Evolutionary conservation across 2,329 filamentous ascomycete genomes (phyloP), one percentile per base, ranked within the genome.

Genomic region (Botrytis paeoniae): DNA sequence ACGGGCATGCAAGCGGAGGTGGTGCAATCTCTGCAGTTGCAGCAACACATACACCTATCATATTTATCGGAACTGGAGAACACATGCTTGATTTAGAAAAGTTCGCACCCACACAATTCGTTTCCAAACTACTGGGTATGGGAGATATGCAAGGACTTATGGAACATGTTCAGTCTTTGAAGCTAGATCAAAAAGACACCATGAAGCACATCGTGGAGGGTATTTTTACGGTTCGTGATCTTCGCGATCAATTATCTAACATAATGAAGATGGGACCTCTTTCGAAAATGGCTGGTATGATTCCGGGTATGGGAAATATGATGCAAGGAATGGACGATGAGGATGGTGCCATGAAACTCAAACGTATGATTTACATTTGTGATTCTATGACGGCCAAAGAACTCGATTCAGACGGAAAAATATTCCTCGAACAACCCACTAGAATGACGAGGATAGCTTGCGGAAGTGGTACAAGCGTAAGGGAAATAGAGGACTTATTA

Each of bases 221-320:
- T 72, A 95, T 98, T 76, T 99, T 98, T 83, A 97, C 96, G 0
- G 89, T 99, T 48, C 92, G 96, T 72, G 96, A 99, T 81, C 87
- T 99, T 77, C 90, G 96, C 32, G 96, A 99, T 81, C 97, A 99
- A 81, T 89, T 99, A 20, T 92, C 92, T 73, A 98, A 98, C 80
- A 98, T 99, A 80, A 98, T 98, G 94, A 99, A 99, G 85, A 98
- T 99, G 96, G 96, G 96, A 0, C 96, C 96, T 0, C 85, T 99
- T 1, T 97, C 93, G 29, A 98, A 99, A 82, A 97, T 99, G 89
- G 97, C 95, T 0, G 94, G 95, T 79, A 99, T 99, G 96, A 98
- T 99, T 76, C 96, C 96, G 0, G 96, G 96, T 41, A 92, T 99
- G 82, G 92, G 92, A 77, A 93, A 92, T 80, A 91, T 98, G 87